phyloP scores from a whole-genome alignment of 2,329 filamentous ascomycete species.

The Venturia oleaginea region DNA sequence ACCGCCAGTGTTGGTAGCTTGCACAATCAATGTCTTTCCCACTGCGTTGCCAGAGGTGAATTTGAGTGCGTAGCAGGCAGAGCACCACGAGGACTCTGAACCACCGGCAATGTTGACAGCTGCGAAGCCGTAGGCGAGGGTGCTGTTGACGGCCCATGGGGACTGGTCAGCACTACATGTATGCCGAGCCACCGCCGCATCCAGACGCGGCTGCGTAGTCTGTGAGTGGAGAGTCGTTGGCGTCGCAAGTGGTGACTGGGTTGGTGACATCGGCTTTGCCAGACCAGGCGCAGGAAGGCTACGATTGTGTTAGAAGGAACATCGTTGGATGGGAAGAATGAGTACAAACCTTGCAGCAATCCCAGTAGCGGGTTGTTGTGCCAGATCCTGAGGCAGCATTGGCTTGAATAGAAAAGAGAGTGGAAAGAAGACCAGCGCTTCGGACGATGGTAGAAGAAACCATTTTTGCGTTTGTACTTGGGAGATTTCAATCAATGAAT shows the following conservation, averaged over 20 bases:
- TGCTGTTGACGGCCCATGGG: slow-evolving; percentile 49
- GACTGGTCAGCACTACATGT: slow-evolving; percentile 51
- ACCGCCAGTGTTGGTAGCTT: slow-evolving; percentile 51
- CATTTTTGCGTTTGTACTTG: not conserved
- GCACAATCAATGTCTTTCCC: slow-evolving; percentile 54
- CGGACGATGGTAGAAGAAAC: slow-evolving; percentile 1
- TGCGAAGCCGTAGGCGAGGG: slow-evolving; percentile 52
- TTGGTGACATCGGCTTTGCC: slow-evolving; percentile 43
- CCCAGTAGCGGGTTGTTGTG: slow-evolving; percentile 37
- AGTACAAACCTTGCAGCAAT: slow-evolving; percentile 51
- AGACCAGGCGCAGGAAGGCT: slow-evolving; percentile 46
- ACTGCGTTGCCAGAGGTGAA: slow-evolving; percentile 45
- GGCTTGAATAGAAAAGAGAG: not conserved
- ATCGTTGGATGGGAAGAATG: not conserved
- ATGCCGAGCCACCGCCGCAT: slow-evolving; percentile 48
- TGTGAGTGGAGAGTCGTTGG: slow-evolving; percentile 42
- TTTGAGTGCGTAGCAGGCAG: slow-evolving; percentile 51
- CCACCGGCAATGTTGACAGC: slow-evolving; percentile 48
- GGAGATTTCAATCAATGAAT: not conserved
- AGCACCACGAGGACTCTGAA: slow-evolving; percentile 51
- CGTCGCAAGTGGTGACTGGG: slow-evolving; percentile 44
- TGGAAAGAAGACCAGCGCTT: slow-evolving; percentile 1
- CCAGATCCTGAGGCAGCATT: slow-evolving; percentile 22
- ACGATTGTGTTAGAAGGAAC: slow-evolving; percentile 11
- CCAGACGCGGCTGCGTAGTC: slow-evolving; percentile 38